Percentiles rank a stretch among this genome's conserved stretches.
These are phyloP conservation scores for Cruciata laevipes DNA, from an alignment of 257 asterid genomes.

Conservation along the genomic window DNA sequence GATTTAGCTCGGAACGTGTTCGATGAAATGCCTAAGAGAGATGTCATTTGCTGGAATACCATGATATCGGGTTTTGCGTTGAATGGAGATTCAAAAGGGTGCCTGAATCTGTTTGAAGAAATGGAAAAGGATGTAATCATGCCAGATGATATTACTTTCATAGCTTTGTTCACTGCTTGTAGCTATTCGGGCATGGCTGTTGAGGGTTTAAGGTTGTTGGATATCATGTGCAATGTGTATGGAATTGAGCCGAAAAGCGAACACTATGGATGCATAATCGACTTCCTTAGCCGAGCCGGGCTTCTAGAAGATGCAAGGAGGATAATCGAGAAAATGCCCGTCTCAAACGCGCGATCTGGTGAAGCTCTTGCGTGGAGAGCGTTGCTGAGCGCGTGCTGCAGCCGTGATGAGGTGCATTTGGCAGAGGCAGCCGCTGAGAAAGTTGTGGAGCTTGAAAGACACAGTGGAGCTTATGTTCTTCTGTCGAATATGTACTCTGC, in stretches of 20 bases:
- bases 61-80: constrained; percentile 66
- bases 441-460: constrained; percentile 44
- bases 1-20: constrained; percentile 48
- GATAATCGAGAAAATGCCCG: constrained; percentile 38
- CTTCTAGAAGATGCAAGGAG: constrained; percentile 49
- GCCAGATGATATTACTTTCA: constrained; percentile 53
- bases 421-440: constrained; percentile 61
- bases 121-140: constrained; percentile 37
- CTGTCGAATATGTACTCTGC: constrained; percentile 54
- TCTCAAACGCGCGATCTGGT: constrained; percentile 22
- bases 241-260: constrained; percentile 48
- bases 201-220: constrained; percentile 44
- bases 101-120: constrained; percentile 39
- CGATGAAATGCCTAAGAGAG: constrained; percentile 46
- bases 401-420: constrained; percentile 31
- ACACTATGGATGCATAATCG: constrained; percentile 65
- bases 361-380: constrained; percentile 74
- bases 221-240: constrained; percentile 41
- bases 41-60: constrained; percentile 61
- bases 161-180: constrained; percentile 59
- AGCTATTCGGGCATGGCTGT: constrained; percentile 53
- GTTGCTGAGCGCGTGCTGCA: constrained; percentile 46
- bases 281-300: constrained; percentile 44
- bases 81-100: constrained; percentile 49
- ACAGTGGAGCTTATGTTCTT: constrained; percentile 61